Conservation (phyloP, 164 flowering plant species). For the Stephania yunnanensis region DNA sequence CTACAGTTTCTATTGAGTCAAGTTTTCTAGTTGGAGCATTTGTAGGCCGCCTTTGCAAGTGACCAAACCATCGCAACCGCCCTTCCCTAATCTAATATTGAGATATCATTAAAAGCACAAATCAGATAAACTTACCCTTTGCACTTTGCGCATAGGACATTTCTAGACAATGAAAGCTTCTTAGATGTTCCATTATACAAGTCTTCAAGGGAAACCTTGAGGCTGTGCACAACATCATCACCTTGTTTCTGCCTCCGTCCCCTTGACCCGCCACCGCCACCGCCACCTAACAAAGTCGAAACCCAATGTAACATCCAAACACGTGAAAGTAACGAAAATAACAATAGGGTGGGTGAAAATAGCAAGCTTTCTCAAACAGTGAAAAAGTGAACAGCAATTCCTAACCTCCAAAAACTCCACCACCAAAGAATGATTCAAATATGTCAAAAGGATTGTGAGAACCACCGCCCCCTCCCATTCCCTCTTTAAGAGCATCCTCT, state of each 20-base stretch:
- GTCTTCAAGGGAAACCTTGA: conserved; percentile 64
- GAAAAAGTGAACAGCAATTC: not conserved
- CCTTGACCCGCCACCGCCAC: conserved; percentile 14
- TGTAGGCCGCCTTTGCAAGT: no score
- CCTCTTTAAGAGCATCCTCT: conserved; percentile 68
- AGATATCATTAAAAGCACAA: not conserved
- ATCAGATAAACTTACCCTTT: conserved; percentile 39
- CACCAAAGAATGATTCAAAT: conserved; percentile 55
- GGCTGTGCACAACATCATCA: conserved; percentile 55
- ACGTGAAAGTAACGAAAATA: not conserved
- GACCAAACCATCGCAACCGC: no score
- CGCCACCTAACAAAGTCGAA: not conserved
- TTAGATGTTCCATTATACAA: conserved; percentile 58
- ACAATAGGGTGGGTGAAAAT: not conserved
- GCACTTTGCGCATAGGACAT: conserved; percentile 50
- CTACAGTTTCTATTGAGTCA: no score
- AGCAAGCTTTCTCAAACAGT: not conserved
- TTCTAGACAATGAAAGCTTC: conserved; percentile 54
- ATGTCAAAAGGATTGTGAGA: conserved; percentile 51
- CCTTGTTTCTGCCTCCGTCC: conserved; percentile 27
- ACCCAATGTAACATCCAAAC: not conserved
- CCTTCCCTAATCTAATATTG: no score
- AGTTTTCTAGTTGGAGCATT: no score
- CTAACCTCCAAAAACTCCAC: conserved; percentile 20
- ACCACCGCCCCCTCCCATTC: conserved; percentile 51